phyloP scores from a whole-genome alignment of 2,329 filamentous ascomycete species.

The Truncatella angustata region DNA sequence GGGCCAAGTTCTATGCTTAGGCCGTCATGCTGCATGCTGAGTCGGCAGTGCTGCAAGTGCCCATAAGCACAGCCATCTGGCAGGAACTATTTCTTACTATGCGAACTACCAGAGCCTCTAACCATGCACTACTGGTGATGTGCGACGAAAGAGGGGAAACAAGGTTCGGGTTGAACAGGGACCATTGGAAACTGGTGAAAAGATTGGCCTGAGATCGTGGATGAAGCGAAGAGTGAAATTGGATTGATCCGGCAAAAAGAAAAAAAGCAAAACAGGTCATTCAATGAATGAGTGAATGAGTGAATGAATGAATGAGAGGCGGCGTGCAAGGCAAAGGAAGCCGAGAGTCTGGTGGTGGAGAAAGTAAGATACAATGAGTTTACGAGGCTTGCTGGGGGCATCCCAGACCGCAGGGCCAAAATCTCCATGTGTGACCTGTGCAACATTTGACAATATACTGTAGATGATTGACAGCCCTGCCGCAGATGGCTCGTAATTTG shows the following conservation, averaged over 20 bases:
- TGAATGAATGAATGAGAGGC: too few species aligned
- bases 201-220: too few species aligned
- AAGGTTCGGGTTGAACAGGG: too few species aligned
- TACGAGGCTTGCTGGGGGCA: background rate
- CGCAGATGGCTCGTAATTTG: background rate
- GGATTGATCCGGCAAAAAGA: too few species aligned
- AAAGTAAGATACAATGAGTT: background rate
- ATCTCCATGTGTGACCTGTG: background rate
- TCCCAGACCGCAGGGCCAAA: background rate
- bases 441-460: background rate
- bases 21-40: background rate
- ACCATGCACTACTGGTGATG: background rate
- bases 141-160: too few species aligned
- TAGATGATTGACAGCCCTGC: background rate
- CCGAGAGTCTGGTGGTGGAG: background rate
- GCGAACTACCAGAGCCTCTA: background rate
- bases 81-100: background rate
- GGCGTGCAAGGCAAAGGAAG: background rate
- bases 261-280: too few species aligned
- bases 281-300: too few species aligned
- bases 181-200: too few species aligned
- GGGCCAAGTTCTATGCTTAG: too few species aligned
- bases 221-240: too few species aligned
- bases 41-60: background rate
- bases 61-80: background rate